phyloP scores from a whole-genome alignment of 768 basidiomycete genomes.

The Fomitopsis serialis region DNA sequence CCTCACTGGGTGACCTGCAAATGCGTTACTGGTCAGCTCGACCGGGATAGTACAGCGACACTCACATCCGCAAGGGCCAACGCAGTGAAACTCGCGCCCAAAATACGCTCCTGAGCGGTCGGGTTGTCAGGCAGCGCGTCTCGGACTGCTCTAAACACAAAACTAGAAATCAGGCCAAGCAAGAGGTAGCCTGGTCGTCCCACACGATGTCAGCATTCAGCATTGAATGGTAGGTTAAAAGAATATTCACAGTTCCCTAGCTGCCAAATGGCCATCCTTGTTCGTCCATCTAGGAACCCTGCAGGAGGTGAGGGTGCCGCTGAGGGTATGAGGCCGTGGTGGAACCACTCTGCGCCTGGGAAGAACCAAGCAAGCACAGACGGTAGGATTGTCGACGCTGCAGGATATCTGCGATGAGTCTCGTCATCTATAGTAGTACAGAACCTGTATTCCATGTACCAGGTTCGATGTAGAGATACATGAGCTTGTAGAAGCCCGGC shows the following conservation, averaged over 20 bases:
- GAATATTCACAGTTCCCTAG: slow-evolving; percentile 52
- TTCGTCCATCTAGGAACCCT: slow-evolving; percentile 38
- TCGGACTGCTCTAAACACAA: slow-evolving; percentile 63
- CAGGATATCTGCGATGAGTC: neutral
- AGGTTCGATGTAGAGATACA: slow-evolving; percentile 67
- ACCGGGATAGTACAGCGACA: slow-evolving; percentile 4
- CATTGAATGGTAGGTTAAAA: neutral
- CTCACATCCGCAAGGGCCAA: slow-evolving; percentile 70
- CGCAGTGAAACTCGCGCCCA: slow-evolving; percentile 57
- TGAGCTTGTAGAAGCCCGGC: slow-evolving; percentile 53
- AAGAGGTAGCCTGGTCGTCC: slow-evolving; percentile 52
- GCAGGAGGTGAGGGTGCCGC: slow-evolving; percentile 23
- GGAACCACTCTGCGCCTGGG: slow-evolving; percentile 64
- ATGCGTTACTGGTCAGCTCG: neutral
- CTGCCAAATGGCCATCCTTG: slow-evolving; percentile 62
- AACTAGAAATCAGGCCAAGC: slow-evolving; percentile 55
- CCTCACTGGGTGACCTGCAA: slow-evolving; percentile 9
- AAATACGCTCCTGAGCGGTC: slow-evolving; percentile 59
- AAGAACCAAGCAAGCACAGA: slow-evolving; percentile 47
- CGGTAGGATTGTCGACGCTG: slow-evolving; percentile 48
- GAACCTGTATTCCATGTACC: slow-evolving; percentile 24
- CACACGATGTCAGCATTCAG: no score
- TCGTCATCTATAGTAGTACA: neutral
- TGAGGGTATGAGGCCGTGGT: slow-evolving; percentile 57
- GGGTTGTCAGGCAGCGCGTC: slow-evolving; percentile 54